Conservation (phyloP, 2,329 filamentous ascomycete genomes). For the Lizonia empirigonia region DNA sequence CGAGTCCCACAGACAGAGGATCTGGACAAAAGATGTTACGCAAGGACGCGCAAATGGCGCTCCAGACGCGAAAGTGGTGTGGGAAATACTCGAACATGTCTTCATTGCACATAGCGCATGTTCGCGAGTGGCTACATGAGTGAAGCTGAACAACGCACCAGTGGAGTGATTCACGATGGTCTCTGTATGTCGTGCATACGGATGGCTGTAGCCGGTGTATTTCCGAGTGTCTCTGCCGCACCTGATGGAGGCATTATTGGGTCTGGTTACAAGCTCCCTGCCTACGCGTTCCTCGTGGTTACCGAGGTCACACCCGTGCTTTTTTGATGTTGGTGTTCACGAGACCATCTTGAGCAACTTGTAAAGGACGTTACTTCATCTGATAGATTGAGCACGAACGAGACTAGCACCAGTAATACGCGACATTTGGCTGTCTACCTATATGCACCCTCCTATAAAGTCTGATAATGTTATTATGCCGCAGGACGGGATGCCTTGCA, state of each 20-base stretch:
- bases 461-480: background rate
- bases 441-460: background rate
- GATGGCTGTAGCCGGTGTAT: background rate
- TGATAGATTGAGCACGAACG: background rate
- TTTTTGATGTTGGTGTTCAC: slow-evolving; percentile 24
- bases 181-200: slow-evolving; percentile 4
- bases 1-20: no score
- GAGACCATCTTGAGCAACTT: slow-evolving; percentile 16
- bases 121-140: background rate
- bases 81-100: background rate
- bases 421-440: background rate
- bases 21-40: no score
- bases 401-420: background rate
- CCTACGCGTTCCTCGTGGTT: background rate
- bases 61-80: background rate
- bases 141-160: slow-evolving; percentile 2
- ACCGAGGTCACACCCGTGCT: background rate
- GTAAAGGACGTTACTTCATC: slow-evolving; percentile 6
- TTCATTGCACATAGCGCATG: slow-evolving; percentile 1
- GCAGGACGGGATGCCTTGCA: background rate
- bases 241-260: background rate
- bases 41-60: background rate
- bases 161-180: slow-evolving; percentile 1
- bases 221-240: background rate
- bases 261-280: background rate